Evolutionary conservation across 805 yeast genomes (phyloP).

Genomic region (Kuraishia ogatae): DNA sequence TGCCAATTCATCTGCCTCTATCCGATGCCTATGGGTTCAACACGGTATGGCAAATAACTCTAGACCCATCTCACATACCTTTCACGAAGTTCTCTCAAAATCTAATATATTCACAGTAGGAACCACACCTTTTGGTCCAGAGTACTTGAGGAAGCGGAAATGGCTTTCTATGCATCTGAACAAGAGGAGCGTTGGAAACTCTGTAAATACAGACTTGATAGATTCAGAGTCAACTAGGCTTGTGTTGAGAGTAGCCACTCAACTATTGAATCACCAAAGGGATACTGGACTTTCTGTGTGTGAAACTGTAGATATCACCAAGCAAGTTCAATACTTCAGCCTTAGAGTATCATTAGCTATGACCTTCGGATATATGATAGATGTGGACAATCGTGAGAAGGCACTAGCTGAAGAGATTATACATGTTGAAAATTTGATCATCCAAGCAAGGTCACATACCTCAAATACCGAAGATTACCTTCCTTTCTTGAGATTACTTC

Average conservation of each 20-base stretch:
- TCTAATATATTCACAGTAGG: constrained; percentile 57
- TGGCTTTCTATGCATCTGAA: constrained; percentile 36
- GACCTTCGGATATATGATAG: constrained; percentile 44
- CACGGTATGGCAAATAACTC: constrained; percentile 50
- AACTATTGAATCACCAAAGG: neutral
- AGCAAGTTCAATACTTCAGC: constrained; percentile 38
- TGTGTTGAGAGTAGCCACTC: neutral
- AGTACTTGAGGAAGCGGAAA: constrained; percentile 39
- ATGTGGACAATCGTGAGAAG: constrained; percentile 26
- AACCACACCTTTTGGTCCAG: constrained; percentile 48
- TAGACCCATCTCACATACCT: constrained; percentile 58
- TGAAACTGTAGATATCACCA: constrained; percentile 31
- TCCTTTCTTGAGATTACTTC: constrained; percentile 29
- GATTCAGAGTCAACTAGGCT: constrained; percentile 27
- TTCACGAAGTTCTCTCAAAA: constrained; percentile 51
- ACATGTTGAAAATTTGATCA: constrained; percentile 46
- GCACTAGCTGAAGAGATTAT: constrained; percentile 47
- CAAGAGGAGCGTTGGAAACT: constrained; percentile 21
- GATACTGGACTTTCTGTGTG: neutral
- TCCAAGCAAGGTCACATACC: constrained; percentile 47
- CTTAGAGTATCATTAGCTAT: constrained; percentile 39
- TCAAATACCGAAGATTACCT: constrained; percentile 48
- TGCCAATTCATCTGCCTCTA: constrained; percentile 56
- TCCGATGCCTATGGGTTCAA: constrained; percentile 42
- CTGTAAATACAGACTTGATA: constrained; percentile 21